Conservation (phyloP, 805 yeast genomes). For the Zygosaccharomyces bailii region DNA sequence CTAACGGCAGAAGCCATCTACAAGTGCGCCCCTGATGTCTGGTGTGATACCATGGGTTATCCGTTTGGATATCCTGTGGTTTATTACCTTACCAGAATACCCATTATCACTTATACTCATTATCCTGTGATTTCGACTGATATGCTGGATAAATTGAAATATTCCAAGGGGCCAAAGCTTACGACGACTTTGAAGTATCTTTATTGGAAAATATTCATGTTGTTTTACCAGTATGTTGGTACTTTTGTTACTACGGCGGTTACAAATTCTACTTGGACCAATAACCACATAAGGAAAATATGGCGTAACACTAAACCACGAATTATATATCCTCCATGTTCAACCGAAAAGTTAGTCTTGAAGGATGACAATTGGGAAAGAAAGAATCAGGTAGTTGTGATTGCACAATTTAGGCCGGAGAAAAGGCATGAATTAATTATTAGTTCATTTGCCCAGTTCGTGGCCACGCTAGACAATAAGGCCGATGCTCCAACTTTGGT, state of each 20-base stretch:
- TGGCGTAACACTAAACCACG: slow-evolving; percentile 52
- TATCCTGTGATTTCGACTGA: slow-evolving; percentile 88
- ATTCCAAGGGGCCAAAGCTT: slow-evolving; percentile 15
- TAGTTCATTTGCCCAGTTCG: slow-evolving; percentile 56
- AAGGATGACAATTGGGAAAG: slow-evolving; percentile 34
- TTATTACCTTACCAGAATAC: slow-evolving; percentile 54
- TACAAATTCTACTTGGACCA: slow-evolving; percentile 92
- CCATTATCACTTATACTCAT: slow-evolving; percentile 87
- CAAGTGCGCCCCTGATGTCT: slow-evolving; percentile 76
- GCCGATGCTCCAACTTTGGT: slow-evolving; percentile 51
- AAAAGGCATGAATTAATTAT: slow-evolving; percentile 79
- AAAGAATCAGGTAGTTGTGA: slow-evolving; percentile 37
- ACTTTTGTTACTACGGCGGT: slow-evolving; percentile 59
- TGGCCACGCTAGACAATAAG: slow-evolving; percentile 24
- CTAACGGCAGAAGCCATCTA: slow-evolving; percentile 68
- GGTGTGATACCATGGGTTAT: slow-evolving; percentile 91
- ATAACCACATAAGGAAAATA: slow-evolving; percentile 59
- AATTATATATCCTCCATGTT: slow-evolving; percentile 86
- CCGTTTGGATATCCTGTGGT: slow-evolving; percentile 81
- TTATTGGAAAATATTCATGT: slow-evolving; percentile 73
- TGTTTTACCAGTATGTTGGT: slow-evolving; percentile 63
- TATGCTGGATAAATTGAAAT: slow-evolving; percentile 65
- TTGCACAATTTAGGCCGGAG: slow-evolving; percentile 95
- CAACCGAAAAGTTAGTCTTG: slow-evolving; percentile 52
- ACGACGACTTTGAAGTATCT: slow-evolving; percentile 41